Evolutionary conservation across 129 eudicot species (phyloP), one percentile per base, ranked within the genome.

Genomic region (Solidago caesia): DNA sequence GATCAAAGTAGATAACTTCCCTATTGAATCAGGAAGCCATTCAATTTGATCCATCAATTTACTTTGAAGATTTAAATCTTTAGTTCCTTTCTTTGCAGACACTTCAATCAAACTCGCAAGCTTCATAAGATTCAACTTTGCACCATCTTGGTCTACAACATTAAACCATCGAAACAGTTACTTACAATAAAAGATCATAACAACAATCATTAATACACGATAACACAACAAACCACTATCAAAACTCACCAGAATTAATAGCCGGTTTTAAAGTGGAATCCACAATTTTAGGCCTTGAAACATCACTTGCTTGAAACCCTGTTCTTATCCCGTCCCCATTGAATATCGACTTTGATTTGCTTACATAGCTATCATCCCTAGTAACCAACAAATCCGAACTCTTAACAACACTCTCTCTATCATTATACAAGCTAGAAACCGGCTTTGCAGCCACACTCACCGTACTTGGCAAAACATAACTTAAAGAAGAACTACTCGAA

Each of bases 11-110:
- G 89, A 80, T 68, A 94, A 80, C 84, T 94, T 94, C 72, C 97
- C 93, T 42, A 94, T 81, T 6, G 98, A 88, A 83, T 90, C 96
- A 4, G 98, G 98, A 57, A 94, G 90, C 97, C 98, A 94, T 51
- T 94, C 97, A 25, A 94, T 80, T 78, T 91, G 91, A 29, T 94
- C 98, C 75, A 81, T 81, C 77, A 94, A 71, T 75, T 82, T 94
- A 41, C 66, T 80, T 67, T 72, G 75, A 43, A 93, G 91, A 80
- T 83, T 83, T 16, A 93, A 84, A 61, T 93, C 98, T 71, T 70
- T 73, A 13, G 82, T 81, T 48, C 96, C 98, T 81, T 93, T 93
- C 84, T 86, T 93, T 0, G 89, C 83, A 45, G 89, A 88, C 53
- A 86, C 96, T 73, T 90, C 96, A 56, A 93, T 88, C 63, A 86